phyloP scores from a whole-genome alignment of 2,329 filamentous ascomycete genomes.

The Xylariaceae sp. region DNA sequence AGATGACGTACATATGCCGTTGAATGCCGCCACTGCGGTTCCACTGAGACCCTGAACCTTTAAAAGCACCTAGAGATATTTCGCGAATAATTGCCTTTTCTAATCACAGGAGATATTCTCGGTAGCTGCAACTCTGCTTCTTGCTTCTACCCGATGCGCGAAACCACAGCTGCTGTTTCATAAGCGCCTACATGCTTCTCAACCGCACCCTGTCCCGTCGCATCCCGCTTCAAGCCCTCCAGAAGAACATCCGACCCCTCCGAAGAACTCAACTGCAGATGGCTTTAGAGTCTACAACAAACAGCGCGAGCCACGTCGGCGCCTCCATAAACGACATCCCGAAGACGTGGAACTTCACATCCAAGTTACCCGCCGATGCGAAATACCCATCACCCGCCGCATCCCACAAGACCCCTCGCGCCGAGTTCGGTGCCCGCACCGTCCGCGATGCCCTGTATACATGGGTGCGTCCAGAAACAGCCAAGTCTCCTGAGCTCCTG shows the following conservation, averaged over 20 bases:
- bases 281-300: constrained; percentile 32
- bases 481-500: constrained; percentile 71
- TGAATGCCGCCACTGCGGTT: no score
- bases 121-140: background rate
- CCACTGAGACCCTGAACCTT: no score
- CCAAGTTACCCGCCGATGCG: constrained; percentile 70
- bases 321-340: constrained; percentile 50
- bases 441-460: constrained; percentile 86
- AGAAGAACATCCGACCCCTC: constrained; percentile 7
- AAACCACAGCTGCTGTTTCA: background rate
- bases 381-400: constrained; percentile 73
- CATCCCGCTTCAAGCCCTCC: constrained; percentile 13
- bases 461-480: constrained; percentile 77
- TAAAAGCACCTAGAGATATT: background rate
- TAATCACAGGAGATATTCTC: background rate
- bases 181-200: constrained; percentile 30
- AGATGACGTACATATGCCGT: background rate
- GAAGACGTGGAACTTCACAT: constrained; percentile 63
- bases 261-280: constrained; percentile 27
- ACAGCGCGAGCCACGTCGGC: constrained; percentile 23
- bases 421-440: constrained; percentile 71
- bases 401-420: constrained; percentile 77
- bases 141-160: background rate
- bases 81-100: background rate
- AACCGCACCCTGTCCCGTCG: constrained; percentile 30